Percentiles rank a stretch among this genome's conserved stretches.
Conservation (phyloP, 805 yeast species). For the Isabelozyma rhagii region DNA sequence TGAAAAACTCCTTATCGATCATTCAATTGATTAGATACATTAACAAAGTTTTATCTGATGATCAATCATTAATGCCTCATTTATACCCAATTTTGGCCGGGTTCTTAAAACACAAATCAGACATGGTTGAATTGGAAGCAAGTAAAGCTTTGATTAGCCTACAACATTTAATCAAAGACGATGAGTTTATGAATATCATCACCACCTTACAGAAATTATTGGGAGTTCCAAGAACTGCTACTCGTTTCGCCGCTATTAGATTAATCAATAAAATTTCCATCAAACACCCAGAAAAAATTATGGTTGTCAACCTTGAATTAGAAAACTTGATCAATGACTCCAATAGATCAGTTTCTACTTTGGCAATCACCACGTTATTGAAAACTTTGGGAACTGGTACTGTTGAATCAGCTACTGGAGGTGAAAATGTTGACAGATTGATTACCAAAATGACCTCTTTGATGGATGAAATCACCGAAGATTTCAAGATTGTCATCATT, state of each 20-base stretch:
- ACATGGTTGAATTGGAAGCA: slow-evolving; percentile 90
- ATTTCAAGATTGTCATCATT: slow-evolving; percentile 89
- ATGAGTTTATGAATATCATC: slow-evolving; percentile 68
- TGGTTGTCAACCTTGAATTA: slow-evolving; percentile 78
- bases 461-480: slow-evolving; percentile 93
- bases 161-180: slow-evolving; percentile 55
- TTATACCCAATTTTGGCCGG: slow-evolving; percentile 63
- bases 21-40: slow-evolving; percentile 83
- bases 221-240: slow-evolving; percentile 83
- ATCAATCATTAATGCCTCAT: slow-evolving; percentile 56
- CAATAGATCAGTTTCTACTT: slow-evolving; percentile 90
- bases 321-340: slow-evolving; percentile 85
- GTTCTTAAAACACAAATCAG: slow-evolving; percentile 77
- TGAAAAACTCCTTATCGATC: slow-evolving; percentile 80
- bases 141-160: slow-evolving; percentile 65
- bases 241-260: slow-evolving; percentile 92
- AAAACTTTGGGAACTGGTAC: slow-evolving; percentile 84
- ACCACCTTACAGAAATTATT: slow-evolving; percentile 71
- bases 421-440: slow-evolving; percentile 77
- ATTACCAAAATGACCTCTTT: slow-evolving; percentile 83
- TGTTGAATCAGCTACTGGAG: slow-evolving; percentile 31
- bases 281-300: slow-evolving; percentile 73
- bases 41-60: slow-evolving; percentile 69
- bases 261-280: slow-evolving; percentile 81
- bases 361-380: slow-evolving; percentile 92